Evolutionary conservation across 345 rosid species (phyloP).

Genomic region (Citrus sp.): DNA sequence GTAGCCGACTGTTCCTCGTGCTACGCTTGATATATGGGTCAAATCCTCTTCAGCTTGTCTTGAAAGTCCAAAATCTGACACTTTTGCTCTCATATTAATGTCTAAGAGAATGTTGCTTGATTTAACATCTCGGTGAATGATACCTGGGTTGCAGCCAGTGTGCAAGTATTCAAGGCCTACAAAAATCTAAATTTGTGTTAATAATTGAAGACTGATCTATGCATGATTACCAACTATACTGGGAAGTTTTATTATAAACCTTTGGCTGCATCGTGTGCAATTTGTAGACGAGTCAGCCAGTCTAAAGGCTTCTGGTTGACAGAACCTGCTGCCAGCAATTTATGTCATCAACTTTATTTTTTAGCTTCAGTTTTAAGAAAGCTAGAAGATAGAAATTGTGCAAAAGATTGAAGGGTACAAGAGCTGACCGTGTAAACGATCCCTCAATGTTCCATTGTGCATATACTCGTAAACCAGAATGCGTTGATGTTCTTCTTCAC

Average conservation of each 20-base stretch:
- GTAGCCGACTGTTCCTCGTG: conserved; percentile 92
- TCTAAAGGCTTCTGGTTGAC: conserved; percentile 53
- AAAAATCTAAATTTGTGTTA: conserved; percentile 36
- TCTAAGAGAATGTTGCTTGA: conserved; percentile 93
- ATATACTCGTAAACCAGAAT: conserved; percentile 88
- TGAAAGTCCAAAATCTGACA: conserved; percentile 97
- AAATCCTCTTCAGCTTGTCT: conserved; percentile 91
- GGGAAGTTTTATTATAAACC: conserved; percentile 39
- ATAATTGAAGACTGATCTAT: conserved; percentile 9
- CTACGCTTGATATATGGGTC: conserved; percentile 89
- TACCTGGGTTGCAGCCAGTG: conserved; percentile 90
- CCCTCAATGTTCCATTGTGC: conserved; percentile 92
- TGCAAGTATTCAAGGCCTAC: conserved; percentile 98
- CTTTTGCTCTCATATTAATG: conserved; percentile 91
- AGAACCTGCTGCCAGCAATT: conserved; percentile 47
- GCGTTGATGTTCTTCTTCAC: conserved; percentile 74
- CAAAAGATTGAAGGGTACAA: not conserved
- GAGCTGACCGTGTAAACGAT: conserved; percentile 70
- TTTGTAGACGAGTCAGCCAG: conserved; percentile 72
- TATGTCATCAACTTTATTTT: not conserved
- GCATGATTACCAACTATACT: not conserved
- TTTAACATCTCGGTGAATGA: conserved; percentile 95
- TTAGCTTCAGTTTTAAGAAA: not conserved
- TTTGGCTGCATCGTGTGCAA: conserved; percentile 95
- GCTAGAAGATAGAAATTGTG: not conserved